A percentile compares a stretch with the other conserved stretches of the same genome.
These are phyloP conservation scores for Xylaria grammica DNA, from an alignment of 495 filamentous ascomycete species.

Conservation along the genomic window DNA sequence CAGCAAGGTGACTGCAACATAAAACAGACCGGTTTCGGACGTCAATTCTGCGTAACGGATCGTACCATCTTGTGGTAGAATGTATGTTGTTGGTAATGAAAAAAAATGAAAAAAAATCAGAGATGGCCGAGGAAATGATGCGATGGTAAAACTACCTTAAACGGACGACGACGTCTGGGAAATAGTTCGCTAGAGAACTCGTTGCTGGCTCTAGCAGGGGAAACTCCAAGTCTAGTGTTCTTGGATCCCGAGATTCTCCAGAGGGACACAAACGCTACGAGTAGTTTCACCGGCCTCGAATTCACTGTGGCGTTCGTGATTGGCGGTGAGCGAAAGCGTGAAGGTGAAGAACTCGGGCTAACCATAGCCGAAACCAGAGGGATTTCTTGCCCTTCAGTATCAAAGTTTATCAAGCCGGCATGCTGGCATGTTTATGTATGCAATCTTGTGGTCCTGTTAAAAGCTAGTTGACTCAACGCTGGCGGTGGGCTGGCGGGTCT, in stretches of 20 bases:
- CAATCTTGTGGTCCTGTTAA: neutral
- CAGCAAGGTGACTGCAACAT: conserved; percentile 16
- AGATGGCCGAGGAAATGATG: neutral
- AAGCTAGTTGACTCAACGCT: neutral
- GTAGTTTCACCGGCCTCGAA: neutral
- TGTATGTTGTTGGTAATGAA: neutral
- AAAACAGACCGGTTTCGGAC: conserved; percentile 20
- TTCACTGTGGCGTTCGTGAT: conserved; percentile 14
- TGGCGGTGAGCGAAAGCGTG: conserved; percentile 15
- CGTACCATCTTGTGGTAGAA: neutral
- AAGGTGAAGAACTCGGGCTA: conserved; percentile 2
- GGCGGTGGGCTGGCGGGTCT: neutral
- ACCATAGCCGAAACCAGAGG: conserved; percentile 4
- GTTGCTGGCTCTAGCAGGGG: conserved; percentile 8
- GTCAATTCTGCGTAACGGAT: neutral
- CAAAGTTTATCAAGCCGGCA: conserved; percentile 3
- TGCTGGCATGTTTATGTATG: neutral
- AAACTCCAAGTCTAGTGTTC: neutral
- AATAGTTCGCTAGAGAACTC: neutral
- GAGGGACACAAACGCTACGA: neutral
- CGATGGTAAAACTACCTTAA: neutral
- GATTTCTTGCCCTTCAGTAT: neutral
- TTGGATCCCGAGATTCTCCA: neutral
- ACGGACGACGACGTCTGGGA: neutral
- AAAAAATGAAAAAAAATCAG: neutral